Base-by-base conservation (phyloP, 345 rosid species). In the Eucalyptus albens region DNA sequence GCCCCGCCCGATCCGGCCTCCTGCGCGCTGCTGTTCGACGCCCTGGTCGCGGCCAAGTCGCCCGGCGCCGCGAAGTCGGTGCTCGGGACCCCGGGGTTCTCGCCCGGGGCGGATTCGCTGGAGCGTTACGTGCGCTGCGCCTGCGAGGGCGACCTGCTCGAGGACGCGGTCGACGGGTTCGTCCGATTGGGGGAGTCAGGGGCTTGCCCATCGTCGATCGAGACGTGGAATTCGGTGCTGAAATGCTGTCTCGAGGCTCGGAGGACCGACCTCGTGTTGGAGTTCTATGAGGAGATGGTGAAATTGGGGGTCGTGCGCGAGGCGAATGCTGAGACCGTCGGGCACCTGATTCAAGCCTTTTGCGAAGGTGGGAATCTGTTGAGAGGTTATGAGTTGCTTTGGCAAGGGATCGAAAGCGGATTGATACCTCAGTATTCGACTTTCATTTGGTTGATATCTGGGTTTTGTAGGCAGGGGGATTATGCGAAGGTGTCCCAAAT, bases 11-110 rank as follows among this genome's bases (percentile, higher is more conserved):
- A 94, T 59, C 89, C 77, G 72, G 92, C 65, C 2, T 95, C 96
- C 13, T 93, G 94, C 37, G 92, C 88, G 56, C 81, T 92, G 87
- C 93, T 97, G 85, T 95, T 97, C 88, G 93, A 92, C 90, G 92
- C 93, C 2, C 96, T 96, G 86, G 91, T 97, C 91, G 96, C 93
- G 91, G 94, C 95, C 49, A 94, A 93, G 90, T 94, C 95, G 11
- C 91, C 86, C 4, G 90, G 82, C 89, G 95, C 91, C 55, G 95
- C 97, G 31, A 93, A 89, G 88, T 56, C 45, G 67, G 93, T 96
- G 87, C 93, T 94, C 12, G 87, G 92, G 50, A 60, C 50, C 50
- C 90, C 93, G 26, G 93, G 93, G 67, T 94, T 92, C 90, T 87
- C 51, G 24, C 96, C 97, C 2, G 90, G 90, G 51, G 87, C 56